Evolutionary conservation across 2,329 filamentous ascomycete species (phyloP), one percentile per base, ranked within the genome.

Genomic region (Phyllosticta ampelicida): DNA sequence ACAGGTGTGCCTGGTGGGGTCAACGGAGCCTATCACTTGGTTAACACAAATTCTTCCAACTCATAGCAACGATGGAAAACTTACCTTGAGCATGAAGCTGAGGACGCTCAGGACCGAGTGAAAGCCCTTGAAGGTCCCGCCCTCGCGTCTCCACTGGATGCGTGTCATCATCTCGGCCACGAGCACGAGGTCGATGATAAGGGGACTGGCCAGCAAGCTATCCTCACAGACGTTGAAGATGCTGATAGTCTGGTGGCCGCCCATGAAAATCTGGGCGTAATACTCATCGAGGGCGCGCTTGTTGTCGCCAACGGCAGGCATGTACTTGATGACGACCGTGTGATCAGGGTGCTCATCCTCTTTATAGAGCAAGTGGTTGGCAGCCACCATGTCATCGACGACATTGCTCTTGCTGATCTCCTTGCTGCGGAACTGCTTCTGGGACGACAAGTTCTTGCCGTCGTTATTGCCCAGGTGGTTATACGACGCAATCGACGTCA

Each of bases 381-480:
- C 92, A 69, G 90, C 91, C 61, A 99, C 94, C 94, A 99, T 99
- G 79, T 99, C 94, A 72, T 99, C 94, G 58, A 99, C 94, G 11
- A 99, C 94, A 72, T 96, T 99, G 68, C 90, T 95, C 82, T 99
- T 99, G 77, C 89, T 95, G 66, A 99, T 99, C 78, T 99, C 94
- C 84, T 99, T 99, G 76, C 90, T 96, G 68, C 94, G 91, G 85
- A 99, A 99, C 77, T 97, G 94, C 79, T 87, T 90, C 74, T 96
- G 91, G 50, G 91, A 96, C 78, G 89, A 95, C 67, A 99, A 77
- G 79, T 99, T 99, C 85, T 91, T 96, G 78, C 94, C 94, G 72
- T 99, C 92, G 71, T 99, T 99, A 84, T 99, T 99, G 70, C 94
- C 94, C 58, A 99, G 86, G 74, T 99, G 94, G 80, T 99, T 99